Evolutionary conservation across 495 filamentous ascomycete species (phyloP), one percentile per base, ranked within the genome.

Genomic region (Podospora sp.): DNA sequence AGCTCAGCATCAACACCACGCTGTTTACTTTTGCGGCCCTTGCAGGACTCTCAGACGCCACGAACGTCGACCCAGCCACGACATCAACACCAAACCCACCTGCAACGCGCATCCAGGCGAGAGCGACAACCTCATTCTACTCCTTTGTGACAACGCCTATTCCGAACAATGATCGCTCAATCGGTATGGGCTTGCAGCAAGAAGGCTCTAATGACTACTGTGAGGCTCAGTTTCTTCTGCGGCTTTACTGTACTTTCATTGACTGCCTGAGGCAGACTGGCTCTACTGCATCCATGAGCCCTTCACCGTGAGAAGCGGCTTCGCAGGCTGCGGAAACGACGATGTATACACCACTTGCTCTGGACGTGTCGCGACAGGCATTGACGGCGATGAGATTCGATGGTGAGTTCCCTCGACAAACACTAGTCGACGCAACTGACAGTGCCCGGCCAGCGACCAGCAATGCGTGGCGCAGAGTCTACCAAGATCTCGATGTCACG

Each of bases 351-450:
- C 49, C 18, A 52, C 49, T 12, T 52, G 49, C 49, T 52, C 49
- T 5, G 49, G 49, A 12, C 49, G 49, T 12, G 49, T 52, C 49
- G 49, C 49, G 49, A 5, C 18, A 5, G 49, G 49, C 4, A 52
- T 52, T 52, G 49, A 52, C 14, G 49, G 49, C 2, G 49, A 52
- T 52, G 49, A 52, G 49, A 52, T 52, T 52, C 49, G 49, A 52
- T 52, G 49, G 49, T 52, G 16, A n/a, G 49, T n/a, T n/a, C n/a
- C n/a, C n/a, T n/a, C n/a, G n/a, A n/a, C n/a, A n/a, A n/a, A n/a
- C 21, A n/a, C 21, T 5, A 18, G 18, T 16, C n/a, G n/a, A n/a
- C n/a, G n/a, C 5, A 52, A 16, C 49, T 22, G 18, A 52, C 5
- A 22, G 49, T 12, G 49, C 3, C 18, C 5, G 3, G 18, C 4